Evolutionary conservation across 805 yeast species (phyloP).

Genomic region (Scheffersomyces ergatensis): DNA sequence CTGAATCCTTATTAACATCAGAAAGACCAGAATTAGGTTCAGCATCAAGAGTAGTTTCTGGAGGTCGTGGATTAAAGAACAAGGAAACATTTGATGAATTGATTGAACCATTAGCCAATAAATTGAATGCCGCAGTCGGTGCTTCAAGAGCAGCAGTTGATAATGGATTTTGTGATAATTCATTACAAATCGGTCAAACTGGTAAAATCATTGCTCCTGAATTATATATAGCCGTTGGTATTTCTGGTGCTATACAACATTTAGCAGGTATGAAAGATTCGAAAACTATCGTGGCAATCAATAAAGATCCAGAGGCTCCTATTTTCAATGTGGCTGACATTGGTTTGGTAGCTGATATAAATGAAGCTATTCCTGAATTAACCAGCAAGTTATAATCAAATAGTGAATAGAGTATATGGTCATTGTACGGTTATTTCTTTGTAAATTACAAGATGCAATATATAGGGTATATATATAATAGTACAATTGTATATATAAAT

Average conservation of each 20-base stretch:
- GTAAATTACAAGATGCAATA: too few relatives aligned
- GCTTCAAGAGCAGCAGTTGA: conserved; percentile 99
- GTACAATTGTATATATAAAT: too few relatives aligned
- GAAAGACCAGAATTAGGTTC: conserved; percentile 91
- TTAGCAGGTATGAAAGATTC: conserved; percentile 98
- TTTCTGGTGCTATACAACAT: conserved; percentile 97
- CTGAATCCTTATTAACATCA: conserved; percentile 69
- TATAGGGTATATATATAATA: too few relatives aligned
- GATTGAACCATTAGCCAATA: conserved; percentile 79
- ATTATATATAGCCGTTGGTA: conserved; percentile 87
- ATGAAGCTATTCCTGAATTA: conserved; percentile 85
- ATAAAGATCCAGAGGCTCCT: conserved; percentile 93
- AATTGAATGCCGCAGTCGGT: conserved; percentile 89
- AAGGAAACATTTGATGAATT: conserved; percentile 81
- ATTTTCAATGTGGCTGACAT: conserved; percentile 88
- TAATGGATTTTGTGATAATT: conserved; percentile 91
- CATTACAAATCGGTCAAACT: conserved; percentile 96
- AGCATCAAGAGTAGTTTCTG: conserved; percentile 79
- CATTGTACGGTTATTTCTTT: too few relatives aligned
- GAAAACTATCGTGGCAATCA: conserved; percentile 88
- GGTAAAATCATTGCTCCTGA: conserved; percentile 98
- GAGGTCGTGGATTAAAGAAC: conserved; percentile 91
- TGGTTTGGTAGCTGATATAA: conserved; percentile 86
- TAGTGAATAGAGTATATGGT: too few relatives aligned
- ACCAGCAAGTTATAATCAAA: conserved; percentile 71